Evolutionary conservation across 495 filamentous ascomycete species (phyloP).

Genomic region (Aspergillus kassunensis): DNA sequence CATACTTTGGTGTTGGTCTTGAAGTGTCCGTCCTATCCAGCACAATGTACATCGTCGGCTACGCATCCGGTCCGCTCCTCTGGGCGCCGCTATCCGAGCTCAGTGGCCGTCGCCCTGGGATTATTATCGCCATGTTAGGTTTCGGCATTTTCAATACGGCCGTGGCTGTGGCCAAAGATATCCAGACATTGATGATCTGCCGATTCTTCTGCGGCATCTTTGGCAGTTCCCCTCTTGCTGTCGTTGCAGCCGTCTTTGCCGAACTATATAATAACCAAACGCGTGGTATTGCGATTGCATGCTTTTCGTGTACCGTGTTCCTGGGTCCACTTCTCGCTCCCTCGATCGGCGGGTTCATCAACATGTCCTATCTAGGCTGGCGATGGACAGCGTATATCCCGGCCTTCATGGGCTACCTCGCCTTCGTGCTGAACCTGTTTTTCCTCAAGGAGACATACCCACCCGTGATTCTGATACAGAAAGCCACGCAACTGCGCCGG

Average conservation of each 20-base stretch:
- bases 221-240: background rate
- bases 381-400: conserved; percentile 22
- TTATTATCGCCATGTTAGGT: background rate
- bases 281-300: background rate
- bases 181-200: background rate
- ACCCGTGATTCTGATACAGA: conserved; percentile 58
- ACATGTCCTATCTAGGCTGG: conserved; percentile 19
- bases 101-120: background rate
- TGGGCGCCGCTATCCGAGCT: background rate
- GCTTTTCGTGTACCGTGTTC: background rate
- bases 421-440: conserved; percentile 28
- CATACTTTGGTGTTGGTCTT: too few relatives aligned
- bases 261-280: background rate
- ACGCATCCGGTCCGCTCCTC: background rate
- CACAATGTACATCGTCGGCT: background rate
- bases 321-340: conserved; percentile 35
- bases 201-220: background rate
- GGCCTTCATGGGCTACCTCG: conserved; percentile 15
- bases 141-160: background rate
- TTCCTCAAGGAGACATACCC: conserved; percentile 60
- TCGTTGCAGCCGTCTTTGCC: background rate
- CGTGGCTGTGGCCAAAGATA: background rate
- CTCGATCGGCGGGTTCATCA: conserved; percentile 35
- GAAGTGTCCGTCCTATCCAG: background rate
- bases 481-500: conserved; percentile 60